These are phyloP conservation scores for Rubia peregrina DNA, from an alignment of 305 asterid species.

Conservation along the genomic window DNA sequence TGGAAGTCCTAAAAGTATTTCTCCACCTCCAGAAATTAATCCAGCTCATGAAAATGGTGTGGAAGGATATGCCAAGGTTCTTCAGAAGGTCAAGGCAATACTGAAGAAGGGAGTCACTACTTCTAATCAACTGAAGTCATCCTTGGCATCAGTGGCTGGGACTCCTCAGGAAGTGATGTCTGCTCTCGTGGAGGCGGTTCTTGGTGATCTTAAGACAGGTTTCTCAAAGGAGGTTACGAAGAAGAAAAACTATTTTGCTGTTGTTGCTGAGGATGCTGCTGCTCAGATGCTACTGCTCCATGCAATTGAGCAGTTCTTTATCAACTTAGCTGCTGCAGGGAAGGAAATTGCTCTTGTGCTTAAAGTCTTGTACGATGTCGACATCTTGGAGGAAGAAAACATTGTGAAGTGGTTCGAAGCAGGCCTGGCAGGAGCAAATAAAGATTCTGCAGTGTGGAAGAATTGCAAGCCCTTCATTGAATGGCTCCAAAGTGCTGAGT, in stretches of 20 bases:
- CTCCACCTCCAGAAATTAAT: slow-evolving; percentile 2
- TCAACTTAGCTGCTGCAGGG: slow-evolving; percentile 22
- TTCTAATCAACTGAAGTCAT: slow-evolving; percentile 21
- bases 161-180: slow-evolving; percentile 29
- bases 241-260: slow-evolving; percentile 27
- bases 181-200: slow-evolving; percentile 32
- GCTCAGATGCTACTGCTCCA: slow-evolving; percentile 24
- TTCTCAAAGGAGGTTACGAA: slow-evolving; percentile 28
- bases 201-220: slow-evolving; percentile 29
- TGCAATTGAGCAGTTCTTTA: slow-evolving; percentile 31
- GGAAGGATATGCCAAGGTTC: slow-evolving; percentile 10
- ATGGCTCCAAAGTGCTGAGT: slow-evolving; percentile 46
- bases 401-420: slow-evolving; percentile 37
- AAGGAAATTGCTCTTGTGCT: slow-evolving; percentile 38
- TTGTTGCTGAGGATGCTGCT: slow-evolving; percentile 19
- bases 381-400: slow-evolving; percentile 40
- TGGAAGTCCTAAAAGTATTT: slow-evolving; percentile 18
- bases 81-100: slow-evolving; percentile 21
- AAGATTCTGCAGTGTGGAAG: slow-evolving; percentile 32
- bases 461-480: slow-evolving; percentile 39
- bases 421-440: slow-evolving; percentile 25
- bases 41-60: slow-evolving; percentile 18
- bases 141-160: slow-evolving; percentile 21
- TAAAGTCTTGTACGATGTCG: slow-evolving; percentile 42
- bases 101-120: slow-evolving; percentile 20